Conservation (phyloP, 352 stramenopile genomes). For the Phytophthora boehmeriae region DNA sequence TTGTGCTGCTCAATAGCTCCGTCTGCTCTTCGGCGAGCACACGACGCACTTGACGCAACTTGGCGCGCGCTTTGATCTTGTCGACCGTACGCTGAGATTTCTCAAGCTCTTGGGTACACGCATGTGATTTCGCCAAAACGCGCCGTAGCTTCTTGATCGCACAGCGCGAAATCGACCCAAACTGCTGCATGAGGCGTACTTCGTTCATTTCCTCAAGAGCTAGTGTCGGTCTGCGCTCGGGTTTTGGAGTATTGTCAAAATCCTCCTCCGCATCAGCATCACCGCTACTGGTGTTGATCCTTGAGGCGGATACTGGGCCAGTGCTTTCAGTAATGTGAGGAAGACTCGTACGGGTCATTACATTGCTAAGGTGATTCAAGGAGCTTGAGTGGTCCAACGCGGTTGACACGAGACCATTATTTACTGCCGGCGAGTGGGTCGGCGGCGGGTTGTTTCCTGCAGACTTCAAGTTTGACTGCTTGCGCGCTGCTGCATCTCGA, state of each 20-base stretch:
- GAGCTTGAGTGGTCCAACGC: conserved; percentile 1
- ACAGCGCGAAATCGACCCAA: conserved; percentile 48
- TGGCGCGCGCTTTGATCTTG: conserved; percentile 53
- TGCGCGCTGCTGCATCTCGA: conserved; percentile 12
- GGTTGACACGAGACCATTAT: not conserved
- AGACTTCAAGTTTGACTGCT: conserved; percentile 1
- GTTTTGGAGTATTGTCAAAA: conserved; percentile 1
- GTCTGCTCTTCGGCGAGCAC: conserved; percentile 50
- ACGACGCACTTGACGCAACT: conserved; percentile 42
- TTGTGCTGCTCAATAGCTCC: conserved; percentile 51
- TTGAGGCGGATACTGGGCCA: conserved; percentile 2
- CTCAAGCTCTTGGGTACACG: conserved; percentile 62
- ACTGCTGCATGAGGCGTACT: conserved; percentile 51
- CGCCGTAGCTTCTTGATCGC: conserved; percentile 64
- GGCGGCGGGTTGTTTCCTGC: not conserved
- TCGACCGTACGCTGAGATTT: conserved; percentile 53
- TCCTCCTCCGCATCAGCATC: conserved; percentile 17
- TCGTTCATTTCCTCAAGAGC: conserved; percentile 68
- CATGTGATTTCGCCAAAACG: conserved; percentile 63
- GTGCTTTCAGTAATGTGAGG: conserved; percentile 34
- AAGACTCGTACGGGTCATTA: conserved; percentile 19
- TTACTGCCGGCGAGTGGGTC: conserved; percentile 4
- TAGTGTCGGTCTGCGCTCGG: conserved; percentile 18
- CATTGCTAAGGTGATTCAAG: conserved; percentile 23
- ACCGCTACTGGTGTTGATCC: not conserved